These are phyloP conservation scores for Colletotrichum scovillei DNA, from an alignment of 2,329 filamentous ascomycete genomes.

Conservation along the genomic window DNA sequence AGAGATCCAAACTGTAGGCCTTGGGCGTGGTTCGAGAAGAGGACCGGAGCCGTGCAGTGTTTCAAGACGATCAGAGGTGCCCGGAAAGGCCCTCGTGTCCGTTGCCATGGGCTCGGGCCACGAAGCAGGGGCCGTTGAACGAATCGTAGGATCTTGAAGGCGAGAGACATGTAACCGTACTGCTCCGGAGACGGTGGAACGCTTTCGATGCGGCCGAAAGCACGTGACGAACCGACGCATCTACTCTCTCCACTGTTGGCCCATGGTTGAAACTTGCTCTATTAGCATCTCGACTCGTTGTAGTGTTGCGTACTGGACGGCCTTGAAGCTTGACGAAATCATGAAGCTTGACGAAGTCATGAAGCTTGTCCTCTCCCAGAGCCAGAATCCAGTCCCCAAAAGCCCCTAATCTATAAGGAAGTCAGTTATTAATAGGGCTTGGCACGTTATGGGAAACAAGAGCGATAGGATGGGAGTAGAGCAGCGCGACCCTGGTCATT, in stretches of 20 bases:
- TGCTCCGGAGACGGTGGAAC: neutral
- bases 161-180: neutral
- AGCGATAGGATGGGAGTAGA: neutral
- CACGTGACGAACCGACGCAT: constrained; percentile 6
- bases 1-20: neutral
- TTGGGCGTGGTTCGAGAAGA: neutral
- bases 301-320: neutral
- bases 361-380: neutral
- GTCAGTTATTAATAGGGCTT: neutral
- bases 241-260: neutral
- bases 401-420: neutral
- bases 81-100: neutral
- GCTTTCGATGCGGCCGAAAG: neutral
- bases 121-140: constrained; percentile 2
- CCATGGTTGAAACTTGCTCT: neutral
- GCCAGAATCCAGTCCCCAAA: neutral
- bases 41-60: neutral
- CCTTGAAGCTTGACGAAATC: neutral
- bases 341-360: neutral
- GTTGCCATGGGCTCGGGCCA: neutral
- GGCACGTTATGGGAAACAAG: neutral
- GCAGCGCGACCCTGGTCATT: neutral
- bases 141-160: neutral
- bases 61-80: neutral
- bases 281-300: neutral